A percentile compares a stretch with the other conserved stretches of the same genome.
Evolutionary conservation across 768 basidiomycete species (phyloP).

Genomic region (Naematelia aurantialba): DNA sequence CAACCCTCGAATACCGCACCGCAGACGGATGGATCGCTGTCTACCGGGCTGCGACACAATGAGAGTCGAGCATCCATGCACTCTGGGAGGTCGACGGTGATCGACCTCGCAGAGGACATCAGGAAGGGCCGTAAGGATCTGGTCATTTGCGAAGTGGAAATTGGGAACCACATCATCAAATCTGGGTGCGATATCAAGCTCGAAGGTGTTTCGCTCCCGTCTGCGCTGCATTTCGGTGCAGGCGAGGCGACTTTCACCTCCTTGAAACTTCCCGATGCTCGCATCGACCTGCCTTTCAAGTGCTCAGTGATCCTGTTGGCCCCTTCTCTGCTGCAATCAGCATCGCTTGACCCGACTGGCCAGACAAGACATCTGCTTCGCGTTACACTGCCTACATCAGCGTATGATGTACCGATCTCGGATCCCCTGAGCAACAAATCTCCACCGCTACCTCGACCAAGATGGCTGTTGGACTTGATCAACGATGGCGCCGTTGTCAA

Average conservation of each 20-base stretch:
- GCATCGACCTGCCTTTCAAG: constrained; percentile 41
- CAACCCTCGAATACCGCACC: constrained; percentile 18
- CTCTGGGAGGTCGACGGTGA: constrained; percentile 51
- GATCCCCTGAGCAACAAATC: constrained; percentile 72
- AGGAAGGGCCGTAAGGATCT: constrained; percentile 59
- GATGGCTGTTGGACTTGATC: constrained; percentile 68
- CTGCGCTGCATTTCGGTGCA: constrained; percentile 56
- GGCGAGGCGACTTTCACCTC: constrained; percentile 15
- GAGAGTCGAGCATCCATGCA: constrained; percentile 51
- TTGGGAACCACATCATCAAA: constrained; percentile 46
- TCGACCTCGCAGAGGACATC: constrained; percentile 50
- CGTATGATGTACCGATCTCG: constrained; percentile 67
- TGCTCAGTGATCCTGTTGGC: constrained; percentile 72
- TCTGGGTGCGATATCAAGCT: constrained; percentile 52
- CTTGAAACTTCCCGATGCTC: constrained; percentile 22
- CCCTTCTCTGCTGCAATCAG: constrained; percentile 62
- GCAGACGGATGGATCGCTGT: constrained; percentile 24
- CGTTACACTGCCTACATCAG: constrained; percentile 75
- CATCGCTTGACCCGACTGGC: constrained; percentile 61
- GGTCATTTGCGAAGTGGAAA: constrained; percentile 61
- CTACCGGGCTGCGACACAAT: constrained; percentile 22
- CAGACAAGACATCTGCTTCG: constrained; percentile 68
- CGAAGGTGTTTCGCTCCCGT: constrained; percentile 32
- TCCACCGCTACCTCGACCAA: constrained; percentile 53
- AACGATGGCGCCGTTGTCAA: constrained; percentile 59